Percentiles rank a stretch among this genome's conserved stretches.
These are phyloP conservation scores for Priceomyces castillae DNA, from an alignment of 805 yeast genomes.

Conservation along the genomic window DNA sequence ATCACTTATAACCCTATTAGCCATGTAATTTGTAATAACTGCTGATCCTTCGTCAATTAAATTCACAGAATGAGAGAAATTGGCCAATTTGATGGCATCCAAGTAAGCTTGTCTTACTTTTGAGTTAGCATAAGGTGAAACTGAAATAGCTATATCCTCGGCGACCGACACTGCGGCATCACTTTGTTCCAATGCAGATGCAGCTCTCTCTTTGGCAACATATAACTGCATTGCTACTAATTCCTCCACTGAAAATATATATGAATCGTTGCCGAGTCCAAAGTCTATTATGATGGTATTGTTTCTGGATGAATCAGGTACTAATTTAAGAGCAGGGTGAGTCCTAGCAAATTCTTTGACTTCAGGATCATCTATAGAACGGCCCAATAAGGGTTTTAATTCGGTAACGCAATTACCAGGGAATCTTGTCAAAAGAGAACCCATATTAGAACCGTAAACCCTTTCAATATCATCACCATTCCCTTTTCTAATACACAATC, in stretches of 20 bases:
- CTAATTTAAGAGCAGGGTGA: constrained; percentile 61
- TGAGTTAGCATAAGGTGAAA: constrained; percentile 68
- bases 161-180: constrained; percentile 49
- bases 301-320: constrained; percentile 35
- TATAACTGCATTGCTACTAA: constrained; percentile 76
- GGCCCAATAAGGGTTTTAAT: constrained; percentile 72
- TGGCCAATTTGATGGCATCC: constrained; percentile 73
- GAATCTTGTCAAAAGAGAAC: constrained; percentile 64
- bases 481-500: constrained; percentile 58
- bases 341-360: constrained; percentile 45
- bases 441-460: constrained; percentile 73
- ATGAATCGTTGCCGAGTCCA: constrained; percentile 30
- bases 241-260: constrained; percentile 62
- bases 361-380: constrained; percentile 44
- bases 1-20: constrained; percentile 43
- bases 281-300: constrained; percentile 57
- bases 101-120: constrained; percentile 66
- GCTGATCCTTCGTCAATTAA: constrained; percentile 92
- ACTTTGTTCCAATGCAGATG: constrained; percentile 53
- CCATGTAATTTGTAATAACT: constrained; percentile 77
- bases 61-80: constrained; percentile 54
- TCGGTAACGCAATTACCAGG: constrained; percentile 69
- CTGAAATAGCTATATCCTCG: constrained; percentile 68
- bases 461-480: constrained; percentile 56
- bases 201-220: constrained; percentile 65